These are phyloP conservation scores for Anethum foeniculum DNA, from an alignment of 140 eudicot genomes.

Conservation along the genomic window DNA sequence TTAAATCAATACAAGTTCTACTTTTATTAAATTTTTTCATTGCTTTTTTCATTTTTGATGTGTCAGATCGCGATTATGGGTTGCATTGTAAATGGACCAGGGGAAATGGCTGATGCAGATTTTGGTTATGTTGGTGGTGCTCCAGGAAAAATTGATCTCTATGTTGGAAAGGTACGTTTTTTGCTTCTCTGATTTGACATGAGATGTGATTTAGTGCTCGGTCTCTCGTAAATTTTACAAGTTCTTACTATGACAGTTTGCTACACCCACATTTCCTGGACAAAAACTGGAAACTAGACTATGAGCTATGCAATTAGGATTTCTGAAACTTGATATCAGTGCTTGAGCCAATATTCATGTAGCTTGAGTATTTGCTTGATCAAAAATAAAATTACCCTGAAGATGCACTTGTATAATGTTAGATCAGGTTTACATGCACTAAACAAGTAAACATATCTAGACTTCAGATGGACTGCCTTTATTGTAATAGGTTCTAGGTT, in stretches of 20 bases:
- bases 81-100: slow-evolving; percentile 97
- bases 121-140: slow-evolving; percentile 98
- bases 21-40: neutral
- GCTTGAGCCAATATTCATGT: neutral
- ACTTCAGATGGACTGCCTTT: neutral
- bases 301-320: slow-evolving; percentile 1
- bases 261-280: neutral
- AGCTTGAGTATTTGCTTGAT: neutral
- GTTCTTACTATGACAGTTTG: neutral
- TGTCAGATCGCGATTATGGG: slow-evolving; percentile 97
- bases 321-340: neutral
- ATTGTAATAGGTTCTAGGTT: neutral
- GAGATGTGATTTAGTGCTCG: neutral
- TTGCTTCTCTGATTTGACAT: neutral
- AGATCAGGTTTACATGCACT: neutral
- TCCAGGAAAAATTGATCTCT: slow-evolving; percentile 98
- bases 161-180: slow-evolving; percentile 70
- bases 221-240: neutral
- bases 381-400: neutral
- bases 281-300: neutral
- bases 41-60: neutral
- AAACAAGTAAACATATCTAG: neutral
- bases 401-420: neutral
- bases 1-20: neutral
- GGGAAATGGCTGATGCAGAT: slow-evolving; percentile 99